Conservation (phyloP, 2,329 filamentous ascomycete species). For the Ophiostoma sp. region DNA sequence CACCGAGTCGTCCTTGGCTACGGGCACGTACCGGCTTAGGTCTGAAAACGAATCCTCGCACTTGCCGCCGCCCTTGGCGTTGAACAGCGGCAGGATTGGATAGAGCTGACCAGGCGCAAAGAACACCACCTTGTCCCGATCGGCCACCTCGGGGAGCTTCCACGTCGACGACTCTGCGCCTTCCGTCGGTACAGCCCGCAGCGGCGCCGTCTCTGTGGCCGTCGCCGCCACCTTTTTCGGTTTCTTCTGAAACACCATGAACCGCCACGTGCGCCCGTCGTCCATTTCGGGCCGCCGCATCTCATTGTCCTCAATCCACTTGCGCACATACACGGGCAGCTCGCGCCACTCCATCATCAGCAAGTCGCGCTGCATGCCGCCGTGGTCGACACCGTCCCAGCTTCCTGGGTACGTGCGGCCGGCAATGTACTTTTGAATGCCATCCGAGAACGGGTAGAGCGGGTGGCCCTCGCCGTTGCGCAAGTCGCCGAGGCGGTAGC, state of each 20-base stretch:
- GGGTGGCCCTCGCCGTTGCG: constrained; percentile 15
- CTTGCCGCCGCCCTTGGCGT: constrained; percentile 37
- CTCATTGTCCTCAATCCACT: constrained; percentile 41
- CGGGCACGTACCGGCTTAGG: constrained; percentile 32
- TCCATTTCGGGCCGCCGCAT: constrained; percentile 18
- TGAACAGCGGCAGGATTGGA: constrained; percentile 44
- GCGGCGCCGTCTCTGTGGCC: constrained; percentile 34
- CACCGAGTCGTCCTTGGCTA: constrained; percentile 32
- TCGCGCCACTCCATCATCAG: constrained; percentile 42
- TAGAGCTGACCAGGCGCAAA: constrained; percentile 47
- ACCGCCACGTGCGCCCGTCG: constrained; percentile 28
- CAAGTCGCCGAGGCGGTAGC: constrained; percentile 37
- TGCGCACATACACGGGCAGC: constrained; percentile 38
- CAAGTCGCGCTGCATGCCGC: constrained; percentile 42
- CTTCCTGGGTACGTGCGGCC: constrained; percentile 40
- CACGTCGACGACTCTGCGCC: constrained; percentile 18
- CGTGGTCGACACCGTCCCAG: constrained; percentile 46
- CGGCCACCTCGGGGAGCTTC: constrained; percentile 23
- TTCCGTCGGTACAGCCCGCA: constrained; percentile 17
- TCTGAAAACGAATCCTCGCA: constrained; percentile 36
- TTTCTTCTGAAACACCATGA: constrained; percentile 30
- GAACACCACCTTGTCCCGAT: constrained; percentile 38
- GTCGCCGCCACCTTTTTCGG: constrained; percentile 31
- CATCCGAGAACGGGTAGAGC: constrained; percentile 35
- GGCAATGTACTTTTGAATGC: constrained; percentile 34